Evolutionary conservation across 352 stramenopile genomes (phyloP), one percentile per base, ranked within the genome.

Genomic region (Plasmopara halstedii): DNA sequence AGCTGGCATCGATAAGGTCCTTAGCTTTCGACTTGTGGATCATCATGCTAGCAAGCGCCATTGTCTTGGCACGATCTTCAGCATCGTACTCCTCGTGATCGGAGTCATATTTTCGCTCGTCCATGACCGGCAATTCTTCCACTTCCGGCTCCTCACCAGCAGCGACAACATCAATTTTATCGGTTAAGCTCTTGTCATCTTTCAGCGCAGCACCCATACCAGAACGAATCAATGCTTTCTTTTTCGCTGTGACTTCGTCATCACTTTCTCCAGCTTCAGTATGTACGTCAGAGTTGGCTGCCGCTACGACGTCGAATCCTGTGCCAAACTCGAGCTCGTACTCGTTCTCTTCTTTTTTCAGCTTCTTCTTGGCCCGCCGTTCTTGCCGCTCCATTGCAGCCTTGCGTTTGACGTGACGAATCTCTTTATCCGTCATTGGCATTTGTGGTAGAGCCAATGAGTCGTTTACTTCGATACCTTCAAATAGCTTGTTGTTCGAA

Each of bases 41-140:
- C 89, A 99, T 99, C 95, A 99, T 97, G 9, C 92, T 97, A 10
- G 94, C 97, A 7, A 99, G 57, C 2, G 96, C 96, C n/a, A 99
- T 68, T 3, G 90, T 97, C 46, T 95, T 77, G 0, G 93, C 88
- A n/a, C 96, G 91, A 46, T 99, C 96, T 42, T 99, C 94, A 6
- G 81, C 91, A 46, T 99, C 96, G 58, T 99, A 99, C 32, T 98
- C 88, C 60, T 99, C 95, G 42, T 98, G 66, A 23, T 99, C 95
- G 8, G 78, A 97, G 64, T 97, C 88, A 64, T 98, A 98, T 51
- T 93, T 84, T 53, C 93, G 87, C 8, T 90, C 68, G 53, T 98
- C 94, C 39, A 88, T 58, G 0, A 88, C 56, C 1, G 69, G 62
- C 25, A 86, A 37, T 19, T 49, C 41, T 8, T 73, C 59, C 6